Percentiles rank a stretch among this genome's conserved stretches.
phyloP scores from a whole-genome alignment of 2,329 filamentous ascomycete genomes.

The Beauveria bassiana region DNA sequence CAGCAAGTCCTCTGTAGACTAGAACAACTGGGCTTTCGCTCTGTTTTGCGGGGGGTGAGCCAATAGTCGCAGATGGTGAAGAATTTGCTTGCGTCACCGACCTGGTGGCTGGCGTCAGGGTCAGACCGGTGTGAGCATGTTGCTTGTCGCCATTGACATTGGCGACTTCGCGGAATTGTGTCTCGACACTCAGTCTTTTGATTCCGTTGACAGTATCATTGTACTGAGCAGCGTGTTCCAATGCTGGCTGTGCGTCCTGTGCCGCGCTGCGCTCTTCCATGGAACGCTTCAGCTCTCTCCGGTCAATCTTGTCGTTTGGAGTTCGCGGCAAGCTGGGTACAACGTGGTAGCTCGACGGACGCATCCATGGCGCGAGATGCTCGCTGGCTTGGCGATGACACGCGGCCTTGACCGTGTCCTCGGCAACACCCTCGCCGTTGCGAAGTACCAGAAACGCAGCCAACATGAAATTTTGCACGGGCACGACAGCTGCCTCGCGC shows the following conservation, averaged over 20 bases:
- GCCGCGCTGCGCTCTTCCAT: background rate
- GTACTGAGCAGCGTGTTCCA: background rate
- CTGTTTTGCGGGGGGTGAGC: no score
- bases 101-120: background rate
- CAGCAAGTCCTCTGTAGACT: background rate
- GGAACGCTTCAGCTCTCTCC: background rate
- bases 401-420: background rate
- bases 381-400: background rate
- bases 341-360: background rate
- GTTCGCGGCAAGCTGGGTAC: background rate
- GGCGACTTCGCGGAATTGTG: background rate
- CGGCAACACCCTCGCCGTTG: background rate
- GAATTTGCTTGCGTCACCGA: background rate
- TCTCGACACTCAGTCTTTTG: background rate
- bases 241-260: background rate
- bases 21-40: background rate
- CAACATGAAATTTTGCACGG: slow-evolving; percentile 22
- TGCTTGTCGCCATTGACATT: background rate
- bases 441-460: background rate
- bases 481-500: slow-evolving; percentile 38
- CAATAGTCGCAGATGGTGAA: background rate
- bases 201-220: background rate
- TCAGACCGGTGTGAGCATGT: background rate
- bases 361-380: slow-evolving; percentile 5
- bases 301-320: slow-evolving; percentile 4